These are phyloP conservation scores for Sporisorium graminicola DNA, from an alignment of 1,284 basidiomycete genomes.

Conservation along the genomic window DNA sequence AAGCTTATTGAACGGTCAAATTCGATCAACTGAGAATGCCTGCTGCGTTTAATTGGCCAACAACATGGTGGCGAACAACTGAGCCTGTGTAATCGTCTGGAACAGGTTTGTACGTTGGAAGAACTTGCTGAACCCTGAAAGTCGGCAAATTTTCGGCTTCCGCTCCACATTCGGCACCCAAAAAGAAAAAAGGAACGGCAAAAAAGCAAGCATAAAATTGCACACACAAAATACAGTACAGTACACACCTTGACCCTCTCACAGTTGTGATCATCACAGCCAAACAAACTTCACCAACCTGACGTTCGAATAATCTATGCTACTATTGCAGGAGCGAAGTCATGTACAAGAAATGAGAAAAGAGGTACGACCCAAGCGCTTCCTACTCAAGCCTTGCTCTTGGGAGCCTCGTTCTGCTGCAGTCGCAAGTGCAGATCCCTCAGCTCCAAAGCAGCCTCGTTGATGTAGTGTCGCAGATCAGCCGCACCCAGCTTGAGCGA, in stretches of 20 bases:
- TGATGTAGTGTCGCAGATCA: conserved; percentile 69
- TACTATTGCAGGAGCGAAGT: background rate
- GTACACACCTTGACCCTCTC: background rate
- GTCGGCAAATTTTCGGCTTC: conserved; percentile 23
- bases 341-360: conserved; percentile 2
- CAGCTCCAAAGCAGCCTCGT: conserved; percentile 68
- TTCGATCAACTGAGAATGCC: no score
- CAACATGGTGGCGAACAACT: conserved; percentile 8
- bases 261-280: background rate
- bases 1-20: background rate
- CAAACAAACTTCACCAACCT: background rate
- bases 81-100: background rate
- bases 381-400: conserved; percentile 16
- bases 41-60: background rate
- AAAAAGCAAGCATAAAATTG: background rate
- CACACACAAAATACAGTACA: no score
- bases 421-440: conserved; percentile 65
- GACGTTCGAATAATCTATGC: conserved; percentile 1
- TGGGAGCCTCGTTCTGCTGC: conserved; percentile 44
- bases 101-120: background rate
- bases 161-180: background rate
- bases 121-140: conserved; percentile 23
- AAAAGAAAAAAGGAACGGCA: background rate
- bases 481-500: conserved; percentile 77
- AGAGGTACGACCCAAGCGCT: background rate